Evolutionary conservation across 2,329 filamentous ascomycete species (phyloP), one percentile per base, ranked within the genome.

Genomic region (Cladophialophora immunda): DNA sequence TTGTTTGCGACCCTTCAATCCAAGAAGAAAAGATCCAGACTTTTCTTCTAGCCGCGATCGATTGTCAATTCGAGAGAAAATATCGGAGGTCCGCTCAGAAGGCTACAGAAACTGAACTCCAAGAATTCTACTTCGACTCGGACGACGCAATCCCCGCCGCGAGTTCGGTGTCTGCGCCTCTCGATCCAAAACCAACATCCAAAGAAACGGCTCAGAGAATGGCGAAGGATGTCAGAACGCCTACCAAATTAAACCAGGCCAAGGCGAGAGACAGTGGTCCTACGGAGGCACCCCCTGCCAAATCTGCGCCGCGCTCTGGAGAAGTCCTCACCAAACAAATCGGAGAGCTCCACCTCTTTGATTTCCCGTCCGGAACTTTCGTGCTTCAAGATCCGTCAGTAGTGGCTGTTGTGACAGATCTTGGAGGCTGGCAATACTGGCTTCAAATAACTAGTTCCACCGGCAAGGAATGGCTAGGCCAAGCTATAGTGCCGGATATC

Each of bases 31-130:
- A 94, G 73, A 90, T 95, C 27, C 85, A 90, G 54, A 87, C 90
- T 17, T 98, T 99, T 78, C 89, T 94, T 75, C 85, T 90, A 62
- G 89, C 93, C 61, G 92, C 95, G 7, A 87, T 92, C 65, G 90
- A 97, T 86, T 97, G 95, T 78, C 95, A 99, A 80, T 99, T 96
- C 90, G 95, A 99, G 82, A 88, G 94, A 75, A 98, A 97, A 79
- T 96, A 95, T 79, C 88, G 92, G 70, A 91, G 90, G 75, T 90
- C 88, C 45, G 87, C 92, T 73, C 89, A 92, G 54, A 90, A 89
- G 57, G 95, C 95, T 1, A 93, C 92, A 8, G 90, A 93, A 65
- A 84, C 88, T 68, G 93, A 99, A 70, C 85, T 98, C 4, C 80
- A 87, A 68, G 88, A 96, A 73, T 97, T 99, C 74, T 87, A 90